Conservation (phyloP, 352 stramenopile genomes). For the Globisporangium radiosum region DNA sequence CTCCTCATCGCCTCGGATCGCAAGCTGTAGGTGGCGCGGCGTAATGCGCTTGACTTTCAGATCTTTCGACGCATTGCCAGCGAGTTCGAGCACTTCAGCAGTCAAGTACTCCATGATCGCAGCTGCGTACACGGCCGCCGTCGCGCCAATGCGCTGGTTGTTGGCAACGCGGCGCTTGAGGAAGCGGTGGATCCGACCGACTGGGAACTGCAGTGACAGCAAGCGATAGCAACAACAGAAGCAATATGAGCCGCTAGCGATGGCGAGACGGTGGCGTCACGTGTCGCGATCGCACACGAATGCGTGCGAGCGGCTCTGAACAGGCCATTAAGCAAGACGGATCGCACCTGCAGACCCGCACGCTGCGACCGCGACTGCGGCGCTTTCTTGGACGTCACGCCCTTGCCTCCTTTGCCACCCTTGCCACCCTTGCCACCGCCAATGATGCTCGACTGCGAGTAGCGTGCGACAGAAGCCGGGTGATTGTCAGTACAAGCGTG, state of each 20-base stretch:
- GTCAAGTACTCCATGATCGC: constrained; percentile 99
- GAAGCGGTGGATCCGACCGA: constrained; percentile 99
- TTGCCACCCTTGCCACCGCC: constrained; percentile 96
- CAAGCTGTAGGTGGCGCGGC: constrained; percentile 98
- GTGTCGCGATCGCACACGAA: neutral
- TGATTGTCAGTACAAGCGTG: neutral
- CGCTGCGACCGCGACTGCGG: constrained; percentile 97
- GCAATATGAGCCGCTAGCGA: neutral
- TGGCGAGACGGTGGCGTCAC: neutral
- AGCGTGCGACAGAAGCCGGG: neutral
- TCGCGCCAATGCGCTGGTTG: constrained; percentile 98
- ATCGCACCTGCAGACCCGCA: constrained; percentile 93
- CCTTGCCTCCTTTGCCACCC: constrained; percentile 99
- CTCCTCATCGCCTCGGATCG: constrained; percentile 99
- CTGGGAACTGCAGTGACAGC: constrained; percentile 89
- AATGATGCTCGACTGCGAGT: constrained; percentile 58
- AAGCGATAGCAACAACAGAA: constrained; percentile 1
- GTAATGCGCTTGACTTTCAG: constrained; percentile 98
- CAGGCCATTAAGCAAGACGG: neutral
- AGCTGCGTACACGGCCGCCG: constrained; percentile 98
- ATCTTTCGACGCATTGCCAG: constrained; percentile 96
- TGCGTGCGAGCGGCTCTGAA: neutral
- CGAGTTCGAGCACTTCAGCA: constrained; percentile 99
- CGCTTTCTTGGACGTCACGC: constrained; percentile 98
- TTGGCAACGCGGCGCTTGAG: constrained; percentile 98